Evolutionary conservation across 2,329 filamentous ascomycete species (phyloP), one percentile per base, ranked within the genome.

Genomic region (Cladosporium sp.): DNA sequence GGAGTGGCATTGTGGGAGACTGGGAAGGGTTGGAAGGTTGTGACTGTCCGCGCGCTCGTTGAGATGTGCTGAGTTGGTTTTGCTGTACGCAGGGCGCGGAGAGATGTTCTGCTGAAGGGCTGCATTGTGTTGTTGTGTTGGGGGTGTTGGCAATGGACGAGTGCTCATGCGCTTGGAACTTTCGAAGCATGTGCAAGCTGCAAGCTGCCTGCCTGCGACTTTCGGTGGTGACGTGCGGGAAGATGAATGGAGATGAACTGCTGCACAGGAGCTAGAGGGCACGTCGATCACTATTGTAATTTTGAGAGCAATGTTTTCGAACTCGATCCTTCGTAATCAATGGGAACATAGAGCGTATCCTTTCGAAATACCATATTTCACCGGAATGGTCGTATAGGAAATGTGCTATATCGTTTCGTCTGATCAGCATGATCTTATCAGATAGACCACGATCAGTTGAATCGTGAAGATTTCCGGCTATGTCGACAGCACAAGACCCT

Each of bases 71-170:
- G 54, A 3, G 14, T 62, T 63, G n/a, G 65, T 51, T 59, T 5
- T 36, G 3, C 9, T 28, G 60, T 61, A 55, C 69, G 61, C 34
- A 65, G 62, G 34, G 66, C 65, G 30, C 65, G 62, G 8, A 70
- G 59, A 51, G 58, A 61, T 15, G 68, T 63, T 58, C 65, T 58
- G 11, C 62, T 52, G 12, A 68, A 20, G 34, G 62, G 59, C 25
- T 70, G 64, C 67, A 71, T 70, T 37, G 39, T 49, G 40, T n/a
- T 49, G 54, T 45, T 39, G 47, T 50, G 47, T 19, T n/a, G 47
- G 36, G 6, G 22, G 12, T 20, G 30, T 25, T 25, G 25, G 25
- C 25, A 6, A 19, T 37, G 19, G 6, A 17, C 30, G 30, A 50
- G 9, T 12, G 8, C 22, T 45, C 19, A 19, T n/a, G 40, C 8